A percentile compares a stretch with the other conserved stretches of the same genome.
These are phyloP conservation scores for Corymbia citriodora DNA, from an alignment of 441 rosid genomes.

Conservation along the genomic window DNA sequence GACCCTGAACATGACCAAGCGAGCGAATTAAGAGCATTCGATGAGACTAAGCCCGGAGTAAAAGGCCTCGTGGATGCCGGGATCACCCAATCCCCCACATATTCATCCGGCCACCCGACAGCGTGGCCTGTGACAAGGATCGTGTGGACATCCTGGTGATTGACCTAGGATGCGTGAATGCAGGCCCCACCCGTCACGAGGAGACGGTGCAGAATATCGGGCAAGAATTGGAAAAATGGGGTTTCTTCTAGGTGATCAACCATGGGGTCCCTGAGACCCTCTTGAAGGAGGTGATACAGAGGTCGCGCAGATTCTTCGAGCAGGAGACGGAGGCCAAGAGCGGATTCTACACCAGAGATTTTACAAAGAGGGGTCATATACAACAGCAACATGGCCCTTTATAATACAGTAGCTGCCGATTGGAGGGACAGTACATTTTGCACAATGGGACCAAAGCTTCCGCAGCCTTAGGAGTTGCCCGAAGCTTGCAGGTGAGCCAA, in stretches of 20 bases:
- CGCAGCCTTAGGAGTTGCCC: neutral
- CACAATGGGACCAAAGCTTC: neutral
- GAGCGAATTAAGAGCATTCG: neutral
- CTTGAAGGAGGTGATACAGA: neutral
- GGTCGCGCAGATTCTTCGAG: constrained; percentile 20
- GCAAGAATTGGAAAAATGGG: neutral
- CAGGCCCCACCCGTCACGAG: neutral
- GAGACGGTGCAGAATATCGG: neutral
- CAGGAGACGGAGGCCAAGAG: constrained; percentile 35
- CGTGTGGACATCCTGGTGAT: rapidly evolving
- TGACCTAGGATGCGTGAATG: rapidly evolving
- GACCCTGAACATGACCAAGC: neutral
- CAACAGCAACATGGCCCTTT: neutral
- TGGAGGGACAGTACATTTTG: neutral
- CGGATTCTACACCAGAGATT: neutral
- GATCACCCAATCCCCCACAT: neutral
- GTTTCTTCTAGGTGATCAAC: neutral
- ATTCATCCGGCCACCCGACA: neutral
- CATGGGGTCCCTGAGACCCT: neutral
- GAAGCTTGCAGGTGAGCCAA: neutral
- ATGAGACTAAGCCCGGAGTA: rapidly evolving
- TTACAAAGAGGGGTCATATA: too few species aligned
- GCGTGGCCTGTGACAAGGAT: neutral
- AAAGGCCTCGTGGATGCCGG: neutral
- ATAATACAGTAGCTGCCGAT: neutral